Percentiles rank a stretch among this genome's conserved stretches.
Evolutionary conservation across 768 basidiomycete species (phyloP).

Genomic region (Termitomyces sp.): DNA sequence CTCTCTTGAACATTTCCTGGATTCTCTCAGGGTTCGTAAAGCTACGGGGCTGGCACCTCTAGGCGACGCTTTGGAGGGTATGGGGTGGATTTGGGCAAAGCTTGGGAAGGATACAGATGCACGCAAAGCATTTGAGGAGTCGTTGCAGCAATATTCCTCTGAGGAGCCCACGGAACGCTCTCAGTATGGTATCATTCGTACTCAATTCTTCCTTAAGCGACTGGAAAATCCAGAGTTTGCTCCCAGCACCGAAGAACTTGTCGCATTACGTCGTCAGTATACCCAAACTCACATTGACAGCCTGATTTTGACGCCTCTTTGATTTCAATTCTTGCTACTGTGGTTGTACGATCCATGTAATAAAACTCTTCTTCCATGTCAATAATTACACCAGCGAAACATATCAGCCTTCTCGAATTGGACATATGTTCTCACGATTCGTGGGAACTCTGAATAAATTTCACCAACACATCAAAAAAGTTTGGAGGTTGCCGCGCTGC

Average conservation of each 20-base stretch:
- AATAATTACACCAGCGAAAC: background rate
- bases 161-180: background rate
- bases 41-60: background rate
- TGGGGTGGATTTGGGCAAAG: constrained; percentile 9
- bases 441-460: constrained; percentile 31
- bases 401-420: no score
- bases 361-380: background rate
- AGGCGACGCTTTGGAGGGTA: background rate
- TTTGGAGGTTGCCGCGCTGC: constrained; percentile 5
- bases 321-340: background rate
- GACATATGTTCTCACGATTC: constrained; percentile 27
- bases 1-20: background rate
- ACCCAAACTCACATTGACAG: background rate
- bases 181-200: background rate
- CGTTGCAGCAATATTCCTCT: background rate
- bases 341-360: background rate
- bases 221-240: background rate
- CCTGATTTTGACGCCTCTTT: background rate
- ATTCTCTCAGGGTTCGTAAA: background rate
- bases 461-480: constrained; percentile 16
- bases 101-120: constrained; percentile 5
- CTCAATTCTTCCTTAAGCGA: background rate
- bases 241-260: background rate
- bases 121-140: constrained; percentile 2
- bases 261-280: background rate